Base-by-base conservation (phyloP, 768 basidiomycete species). In the Serendipita vermifera region DNA sequence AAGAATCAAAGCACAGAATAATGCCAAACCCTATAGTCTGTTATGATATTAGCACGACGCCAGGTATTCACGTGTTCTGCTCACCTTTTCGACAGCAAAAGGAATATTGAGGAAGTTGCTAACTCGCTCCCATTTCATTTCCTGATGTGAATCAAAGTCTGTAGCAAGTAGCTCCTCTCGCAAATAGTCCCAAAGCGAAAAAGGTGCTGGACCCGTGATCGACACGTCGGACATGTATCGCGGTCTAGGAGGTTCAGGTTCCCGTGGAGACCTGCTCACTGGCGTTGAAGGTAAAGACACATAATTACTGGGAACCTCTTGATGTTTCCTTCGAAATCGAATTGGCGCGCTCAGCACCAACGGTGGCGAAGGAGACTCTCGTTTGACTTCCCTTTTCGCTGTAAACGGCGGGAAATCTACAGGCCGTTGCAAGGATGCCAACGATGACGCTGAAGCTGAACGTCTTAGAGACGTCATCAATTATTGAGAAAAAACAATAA, bases 71-170 rank as follows among this genome's bases (percentile, higher is more conserved):
- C 20, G 9, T 17, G 7, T 27, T 6, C 5, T 3, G 64, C 73
- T n/a, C 58, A 87, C 93, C 78, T 94, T 93, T 69, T 99, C 96
- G 61, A 93, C 81, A 3, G 93, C 92, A 7, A 89, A 63, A 1
- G 96, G 96, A 46, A 98, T 91, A 54, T 78, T 83, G 57, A 99
- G 70, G 66, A 98, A 99, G 69, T 98, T 98, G 66, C 88, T 85
- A 56, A 99, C 92, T 13, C 96, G 75, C 64, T 98, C 94, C 86
- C 91, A 90, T 68, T 92, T 92, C 62, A 89, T 73, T 65, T 92
- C 91, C 63, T 94, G 89, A 60, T 91, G 88, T 0, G 86, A 89
- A 67, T 94, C 90, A 65, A 90, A 88, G 69, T 94, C 89, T n/a
- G 87, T 91, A 1, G 86, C 88, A 5, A 92, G 71, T 4, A 93